A percentile compares a stretch with the other conserved stretches of the same genome.
phyloP scores from a whole-genome alignment of 1,284 basidiomycete species.

The Heimioporus retisporus region DNA sequence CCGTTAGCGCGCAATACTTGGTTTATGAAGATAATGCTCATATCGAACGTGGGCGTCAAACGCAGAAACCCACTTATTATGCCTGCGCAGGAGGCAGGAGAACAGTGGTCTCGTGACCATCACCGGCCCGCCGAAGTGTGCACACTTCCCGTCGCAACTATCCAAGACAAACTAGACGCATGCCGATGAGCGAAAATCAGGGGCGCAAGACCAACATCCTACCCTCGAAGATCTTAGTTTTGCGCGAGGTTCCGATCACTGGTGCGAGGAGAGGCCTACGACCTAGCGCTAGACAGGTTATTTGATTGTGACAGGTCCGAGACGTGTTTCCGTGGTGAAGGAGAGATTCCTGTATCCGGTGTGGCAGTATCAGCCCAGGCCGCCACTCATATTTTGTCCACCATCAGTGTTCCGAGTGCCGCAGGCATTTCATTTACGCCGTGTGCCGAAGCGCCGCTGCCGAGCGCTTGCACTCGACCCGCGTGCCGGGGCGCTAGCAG shows the following conservation, averaged over 20 bases:
- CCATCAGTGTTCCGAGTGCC: no score
- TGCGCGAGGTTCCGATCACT: constrained; percentile 31
- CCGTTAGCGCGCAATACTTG: constrained; percentile 35
- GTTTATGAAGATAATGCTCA: constrained; percentile 41
- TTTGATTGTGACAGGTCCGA: neutral
- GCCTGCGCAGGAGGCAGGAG: no score
- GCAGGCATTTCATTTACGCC: neutral
- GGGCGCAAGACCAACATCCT: no score
- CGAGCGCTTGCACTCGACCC: constrained; percentile 4
- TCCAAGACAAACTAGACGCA: no score
- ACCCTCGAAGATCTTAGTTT: constrained; percentile 21
- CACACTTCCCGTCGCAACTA: no score
- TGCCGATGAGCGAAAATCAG: no score
- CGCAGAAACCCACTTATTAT: constrained; percentile 38
- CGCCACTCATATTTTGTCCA: constrained; percentile 17
- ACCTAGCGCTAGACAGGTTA: neutral
- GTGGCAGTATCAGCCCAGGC: constrained; percentile 9
- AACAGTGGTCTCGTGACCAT: constrained; percentile 8
- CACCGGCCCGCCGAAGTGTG: no score
- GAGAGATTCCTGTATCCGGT: constrained; percentile 15
- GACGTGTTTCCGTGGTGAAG: constrained; percentile 17
- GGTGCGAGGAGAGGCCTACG: neutral
- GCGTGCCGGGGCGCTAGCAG: constrained; percentile 5
- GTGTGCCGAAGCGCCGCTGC: constrained; percentile 2
- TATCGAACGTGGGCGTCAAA: constrained; percentile 38